Percentiles rank a stretch among this genome's conserved stretches.
Evolutionary conservation across 2,329 filamentous ascomycete species (phyloP).

Genomic region (Colletotrichum sp.): DNA sequence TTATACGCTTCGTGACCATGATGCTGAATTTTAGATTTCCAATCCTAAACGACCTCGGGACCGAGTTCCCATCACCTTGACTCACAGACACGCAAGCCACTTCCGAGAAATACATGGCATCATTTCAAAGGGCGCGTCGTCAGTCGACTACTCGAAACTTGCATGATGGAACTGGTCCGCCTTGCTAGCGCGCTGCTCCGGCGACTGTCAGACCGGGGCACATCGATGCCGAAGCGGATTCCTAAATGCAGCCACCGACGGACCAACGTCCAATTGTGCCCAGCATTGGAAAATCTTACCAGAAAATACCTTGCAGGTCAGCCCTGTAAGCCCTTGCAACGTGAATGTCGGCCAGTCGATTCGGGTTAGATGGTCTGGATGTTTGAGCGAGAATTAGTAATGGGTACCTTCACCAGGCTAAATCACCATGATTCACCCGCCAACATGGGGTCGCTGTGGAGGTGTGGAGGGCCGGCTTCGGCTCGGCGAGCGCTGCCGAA

Average conservation of each 20-base stretch:
- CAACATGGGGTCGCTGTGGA: neutral
- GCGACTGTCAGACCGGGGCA: neutral
- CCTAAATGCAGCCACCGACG: neutral
- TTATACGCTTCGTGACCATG: neutral
- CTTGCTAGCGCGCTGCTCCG: neutral
- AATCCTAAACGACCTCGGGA: neutral
- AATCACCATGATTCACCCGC: neutral
- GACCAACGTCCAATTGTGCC: neutral
- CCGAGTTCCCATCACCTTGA: neutral
- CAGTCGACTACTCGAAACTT: neutral
- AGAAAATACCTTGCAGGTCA: neutral
- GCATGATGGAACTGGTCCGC: neutral
- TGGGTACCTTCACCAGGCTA: neutral
- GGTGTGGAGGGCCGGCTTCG: neutral
- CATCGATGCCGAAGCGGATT: neutral
- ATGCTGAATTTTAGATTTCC: neutral
- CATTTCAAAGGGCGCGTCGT: slow-evolving; percentile 17
- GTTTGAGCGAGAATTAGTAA: neutral
- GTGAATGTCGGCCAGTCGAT: neutral
- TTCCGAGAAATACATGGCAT: slow-evolving; percentile 1
- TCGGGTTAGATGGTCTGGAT: neutral
- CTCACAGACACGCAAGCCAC: neutral
- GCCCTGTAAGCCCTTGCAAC: neutral
- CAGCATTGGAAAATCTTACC: neutral
- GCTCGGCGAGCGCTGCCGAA: neutral